Conservation (phyloP, 176 grass and related monocot species). For the Bromus sterilis region DNA sequence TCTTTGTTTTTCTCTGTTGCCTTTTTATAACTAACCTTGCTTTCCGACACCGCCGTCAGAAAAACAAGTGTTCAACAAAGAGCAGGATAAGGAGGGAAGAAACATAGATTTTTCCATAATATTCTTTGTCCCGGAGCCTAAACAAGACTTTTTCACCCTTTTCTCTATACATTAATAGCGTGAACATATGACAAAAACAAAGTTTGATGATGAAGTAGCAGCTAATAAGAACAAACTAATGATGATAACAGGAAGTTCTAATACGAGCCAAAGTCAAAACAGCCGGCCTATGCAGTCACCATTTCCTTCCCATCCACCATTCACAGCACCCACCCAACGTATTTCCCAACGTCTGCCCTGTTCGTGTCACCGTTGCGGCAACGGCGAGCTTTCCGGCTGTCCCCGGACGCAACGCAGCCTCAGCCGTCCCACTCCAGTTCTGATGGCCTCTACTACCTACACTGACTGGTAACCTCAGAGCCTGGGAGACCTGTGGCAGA, state of each 20-base stretch:
- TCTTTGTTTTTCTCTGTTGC: not conserved
- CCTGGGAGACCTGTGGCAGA: slow-evolving; percentile 13
- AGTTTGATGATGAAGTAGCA: no score
- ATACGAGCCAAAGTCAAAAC: slow-evolving; percentile 5
- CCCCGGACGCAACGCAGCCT: slow-evolving; percentile 35
- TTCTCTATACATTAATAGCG: not conserved
- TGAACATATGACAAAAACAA: not conserved
- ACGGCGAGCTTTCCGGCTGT: slow-evolving; percentile 29
- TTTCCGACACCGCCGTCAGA: not conserved
- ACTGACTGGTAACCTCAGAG: not conserved
- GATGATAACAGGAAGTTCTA: not conserved
- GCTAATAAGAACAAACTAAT: not conserved
- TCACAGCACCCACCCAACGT: slow-evolving; percentile 1
- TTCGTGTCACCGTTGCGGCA: slow-evolving; percentile 30
- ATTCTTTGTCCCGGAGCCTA: not conserved
- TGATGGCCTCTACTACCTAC: not conserved
- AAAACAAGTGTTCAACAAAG: no score
- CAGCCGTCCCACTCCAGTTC: not conserved
- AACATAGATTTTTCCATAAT: no score
- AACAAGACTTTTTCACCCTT: not conserved
- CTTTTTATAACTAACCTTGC: not conserved
- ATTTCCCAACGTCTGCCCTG: no score
- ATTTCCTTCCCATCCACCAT: no score
- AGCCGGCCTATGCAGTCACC: not conserved
- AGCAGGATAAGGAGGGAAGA: no score